Conservation (phyloP, 495 filamentous ascomycete species). For the Rostrohypoxylon terebratum region DNA sequence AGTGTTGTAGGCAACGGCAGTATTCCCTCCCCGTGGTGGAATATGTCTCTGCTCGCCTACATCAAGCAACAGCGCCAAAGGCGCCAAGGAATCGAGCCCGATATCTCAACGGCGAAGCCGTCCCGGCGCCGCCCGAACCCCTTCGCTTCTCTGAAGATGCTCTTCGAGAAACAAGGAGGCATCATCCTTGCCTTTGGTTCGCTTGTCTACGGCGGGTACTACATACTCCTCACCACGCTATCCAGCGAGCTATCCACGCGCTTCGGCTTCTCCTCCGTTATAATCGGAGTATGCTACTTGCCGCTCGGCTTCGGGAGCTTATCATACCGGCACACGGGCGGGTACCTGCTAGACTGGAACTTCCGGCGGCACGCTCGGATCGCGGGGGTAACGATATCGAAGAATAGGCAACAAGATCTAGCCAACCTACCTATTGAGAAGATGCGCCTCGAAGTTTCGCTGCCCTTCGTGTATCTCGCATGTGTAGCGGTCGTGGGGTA, state of each 20-base stretch:
- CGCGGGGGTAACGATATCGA: conserved; percentile 48
- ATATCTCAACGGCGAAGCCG: conserved; percentile 11
- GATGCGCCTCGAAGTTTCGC: conserved; percentile 53
- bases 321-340: conserved; percentile 51
- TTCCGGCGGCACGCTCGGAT: conserved; percentile 53
- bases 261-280: conserved; percentile 57
- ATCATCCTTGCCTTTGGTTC: conserved; percentile 56
- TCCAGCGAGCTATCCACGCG: conserved; percentile 49
- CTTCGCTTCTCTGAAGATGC: conserved; percentile 50
- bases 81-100: conserved; percentile 8
- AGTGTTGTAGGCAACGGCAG: conserved; percentile 63
- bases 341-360: conserved; percentile 58
- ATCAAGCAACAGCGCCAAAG: conserved; percentile 25
- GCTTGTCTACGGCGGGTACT: conserved; percentile 52
- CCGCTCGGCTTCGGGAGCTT: conserved; percentile 58
- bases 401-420: conserved; percentile 60
- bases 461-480: conserved; percentile 55
- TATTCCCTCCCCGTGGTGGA: conserved; percentile 55
- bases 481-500: conserved; percentile 56
- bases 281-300: conserved; percentile 62
- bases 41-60: conserved; percentile 50
- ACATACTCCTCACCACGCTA: conserved; percentile 49
- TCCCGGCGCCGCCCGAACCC: conserved; percentile 32
- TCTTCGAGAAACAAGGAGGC: conserved; percentile 57
- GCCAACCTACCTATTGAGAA: conserved; percentile 55